Base-by-base conservation (phyloP, 192 early-diverging fungal species). In the Umbelopsis sp. region DNA sequence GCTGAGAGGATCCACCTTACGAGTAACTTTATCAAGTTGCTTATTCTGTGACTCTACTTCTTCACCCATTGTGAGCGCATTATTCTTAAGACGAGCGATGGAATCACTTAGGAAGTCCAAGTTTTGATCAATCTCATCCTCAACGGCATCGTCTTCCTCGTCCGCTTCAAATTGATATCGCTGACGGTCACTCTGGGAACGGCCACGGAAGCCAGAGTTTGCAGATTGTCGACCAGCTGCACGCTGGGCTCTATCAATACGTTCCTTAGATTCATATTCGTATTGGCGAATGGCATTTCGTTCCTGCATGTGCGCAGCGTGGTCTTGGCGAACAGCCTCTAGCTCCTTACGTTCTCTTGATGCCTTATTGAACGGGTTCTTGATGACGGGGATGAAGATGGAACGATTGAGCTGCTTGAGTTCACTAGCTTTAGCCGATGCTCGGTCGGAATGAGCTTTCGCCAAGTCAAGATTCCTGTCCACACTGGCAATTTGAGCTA, bases 331-430 rank as follows among this genome's bases (percentile, higher is more conserved):
- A 15, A 80, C 74, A 47, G 82, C 75, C 46, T 83, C 82, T 13
- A 90, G 49, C 73, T 91, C 90, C 3, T 64, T 70, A 41, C 84
- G 83, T 58, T 87, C 85, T 49, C 85, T 83, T 78, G 86, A 84
- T 51, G 80, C 84, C 37, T 81, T 85, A 33, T 64, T 88, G 77
- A 93, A 90, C 50, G 91, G 91, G 50, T 91, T 91, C 64, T 84
- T 82, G 48, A 91, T 71, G 35, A 87, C 86, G 13, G 88, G 78
- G 12, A 87, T 84, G 78, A 93, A 91, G 55, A 93, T 93, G 21
- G 91, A 93, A 66, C 86, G 84, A 74, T 91, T 93, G 18, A 92
- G 78, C 55, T 86, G 80, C 69, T 87, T 89, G 55, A 89, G 78
- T 72, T 87, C 85, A 10, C 71, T 70, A 21, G 88, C 85, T 69